Conservation (phyloP, 2,329 filamentous ascomycete genomes). For the Clonostachys chloroleuca region DNA sequence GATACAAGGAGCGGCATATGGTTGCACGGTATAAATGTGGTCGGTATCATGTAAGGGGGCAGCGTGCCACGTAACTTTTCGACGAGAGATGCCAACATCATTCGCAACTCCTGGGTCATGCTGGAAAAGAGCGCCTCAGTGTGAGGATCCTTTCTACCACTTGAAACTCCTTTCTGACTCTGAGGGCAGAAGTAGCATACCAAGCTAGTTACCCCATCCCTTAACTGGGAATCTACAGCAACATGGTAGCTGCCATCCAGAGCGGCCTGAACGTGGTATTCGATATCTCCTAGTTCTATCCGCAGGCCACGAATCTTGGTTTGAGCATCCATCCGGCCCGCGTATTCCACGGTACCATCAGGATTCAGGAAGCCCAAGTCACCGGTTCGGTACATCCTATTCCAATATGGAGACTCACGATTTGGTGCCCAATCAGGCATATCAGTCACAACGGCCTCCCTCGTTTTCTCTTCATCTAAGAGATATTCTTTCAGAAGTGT, state of each 20-base stretch:
- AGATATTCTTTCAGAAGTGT: constrained; percentile 43
- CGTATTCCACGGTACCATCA: constrained; percentile 29
- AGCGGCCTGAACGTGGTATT: neutral
- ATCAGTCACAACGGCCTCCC: constrained; percentile 11
- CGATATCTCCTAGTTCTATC: constrained; percentile 32
- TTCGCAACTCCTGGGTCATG: neutral
- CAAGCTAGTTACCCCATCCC: neutral
- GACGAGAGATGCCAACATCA: neutral
- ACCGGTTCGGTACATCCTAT: constrained; percentile 5
- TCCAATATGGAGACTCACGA: neutral
- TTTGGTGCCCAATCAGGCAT: neutral
- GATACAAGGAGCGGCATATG: constrained; percentile 6
- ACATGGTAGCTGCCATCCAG: neutral
- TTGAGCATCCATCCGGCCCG: constrained; percentile 49
- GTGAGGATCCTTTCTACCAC: neutral
- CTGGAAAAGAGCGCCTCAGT: neutral
- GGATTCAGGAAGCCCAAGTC: constrained; percentile 7
- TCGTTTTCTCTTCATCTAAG: constrained; percentile 35
- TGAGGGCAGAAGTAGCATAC: neutral
- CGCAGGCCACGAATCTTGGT: constrained; percentile 52
- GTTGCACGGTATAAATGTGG: constrained; percentile 7
- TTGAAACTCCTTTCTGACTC: neutral
- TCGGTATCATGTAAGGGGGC: constrained; percentile 10
- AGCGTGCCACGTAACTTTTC: neutral
- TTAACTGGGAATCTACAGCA: constrained; percentile 2